phyloP scores from a whole-genome alignment of 345 rosid species.

The Acer saccharum region DNA sequence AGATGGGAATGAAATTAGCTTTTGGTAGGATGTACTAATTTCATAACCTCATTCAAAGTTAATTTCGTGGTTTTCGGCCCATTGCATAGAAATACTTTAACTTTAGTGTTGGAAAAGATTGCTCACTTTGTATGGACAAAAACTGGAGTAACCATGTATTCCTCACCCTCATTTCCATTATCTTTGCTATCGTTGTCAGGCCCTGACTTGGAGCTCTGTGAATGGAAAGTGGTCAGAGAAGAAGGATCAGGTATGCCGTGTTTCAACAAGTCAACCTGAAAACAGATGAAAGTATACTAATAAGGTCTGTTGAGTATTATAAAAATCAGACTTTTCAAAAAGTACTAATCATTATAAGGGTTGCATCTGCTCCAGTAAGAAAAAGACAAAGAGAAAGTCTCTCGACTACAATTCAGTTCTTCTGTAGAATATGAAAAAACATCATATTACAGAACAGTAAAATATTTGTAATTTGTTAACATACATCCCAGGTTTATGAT shows the following conservation, averaged over 20 bases:
- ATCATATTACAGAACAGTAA: not conserved
- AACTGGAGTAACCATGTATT: constrained; percentile 72
- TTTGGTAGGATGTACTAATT: not conserved
- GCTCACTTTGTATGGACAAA: constrained; percentile 83
- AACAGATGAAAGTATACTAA: not conserved
- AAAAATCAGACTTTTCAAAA: not conserved
- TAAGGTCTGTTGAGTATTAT: not conserved
- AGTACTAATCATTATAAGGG: not conserved
- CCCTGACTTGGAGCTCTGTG: constrained; percentile 44
- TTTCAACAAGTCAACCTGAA: constrained; percentile 84
- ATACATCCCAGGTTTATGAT: no score
- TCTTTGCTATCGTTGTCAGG: constrained; percentile 58
- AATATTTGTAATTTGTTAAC: not conserved
- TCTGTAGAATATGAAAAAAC: not conserved
- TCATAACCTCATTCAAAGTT: not conserved
- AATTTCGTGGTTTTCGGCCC: not conserved
- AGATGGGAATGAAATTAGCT: not conserved
- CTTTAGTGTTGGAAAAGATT: constrained; percentile 7
- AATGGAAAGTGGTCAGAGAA: constrained; percentile 42
- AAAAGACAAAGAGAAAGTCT: not conserved
- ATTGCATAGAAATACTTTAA: constrained; percentile 5
- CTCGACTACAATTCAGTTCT: not conserved
- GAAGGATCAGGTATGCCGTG: constrained; percentile 89
- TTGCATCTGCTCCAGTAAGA: not conserved
- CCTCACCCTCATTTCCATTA: constrained; percentile 49